Evolutionary conservation across 805 yeast genomes (phyloP), one percentile per base, ranked within the genome.

Genomic region (Yarrowia deformans): DNA sequence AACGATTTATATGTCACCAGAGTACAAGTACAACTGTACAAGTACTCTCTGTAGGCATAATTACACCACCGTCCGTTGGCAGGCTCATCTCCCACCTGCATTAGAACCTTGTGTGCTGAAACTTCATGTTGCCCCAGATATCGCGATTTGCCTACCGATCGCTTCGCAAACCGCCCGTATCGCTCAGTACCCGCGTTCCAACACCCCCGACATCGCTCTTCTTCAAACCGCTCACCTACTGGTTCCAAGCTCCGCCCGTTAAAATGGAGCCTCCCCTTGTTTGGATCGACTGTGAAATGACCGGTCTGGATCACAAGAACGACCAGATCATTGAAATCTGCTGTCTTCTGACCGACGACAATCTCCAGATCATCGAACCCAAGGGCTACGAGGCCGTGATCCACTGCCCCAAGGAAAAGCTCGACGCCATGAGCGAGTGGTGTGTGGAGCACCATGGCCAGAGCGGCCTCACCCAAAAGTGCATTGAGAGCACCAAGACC

Each of bases 251-350:
- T 4, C 13, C 50, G 14, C 23, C 58, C 8, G 14, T 16, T 13
- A 48, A 14, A 35, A 63, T 63, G 68, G 68, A 48, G 48, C 68
- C 68, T 8, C 68, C 68, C 29, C 56, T 66, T 18, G 96, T 95
- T 4, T 95, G 99, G 99, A 84, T 95, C 18, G 99, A 95, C 79
- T 95, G 98, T 79, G 99, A 95, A 77, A 95, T 95, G 99, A 95
- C 99, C 0, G 99, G 99, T 0, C 80, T 95, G 48, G 90, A 94
- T 73, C 87, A 88, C n/a, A 78, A 80, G 60, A 82, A 83, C n/a
- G 98, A 95, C 77, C 87, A 85, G 70, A 93, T 95, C 73, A 90
- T 95, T 70, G 99, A 95, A 78, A 88, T 95, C 35, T 91, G 97
- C 77, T 93, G 97, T 77, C 81, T 94, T 48, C 82, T 95, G 56